Evolutionary conservation across 1,284 basidiomycete genomes (phyloP).

Genomic region (Pseudozyma sp.): DNA sequence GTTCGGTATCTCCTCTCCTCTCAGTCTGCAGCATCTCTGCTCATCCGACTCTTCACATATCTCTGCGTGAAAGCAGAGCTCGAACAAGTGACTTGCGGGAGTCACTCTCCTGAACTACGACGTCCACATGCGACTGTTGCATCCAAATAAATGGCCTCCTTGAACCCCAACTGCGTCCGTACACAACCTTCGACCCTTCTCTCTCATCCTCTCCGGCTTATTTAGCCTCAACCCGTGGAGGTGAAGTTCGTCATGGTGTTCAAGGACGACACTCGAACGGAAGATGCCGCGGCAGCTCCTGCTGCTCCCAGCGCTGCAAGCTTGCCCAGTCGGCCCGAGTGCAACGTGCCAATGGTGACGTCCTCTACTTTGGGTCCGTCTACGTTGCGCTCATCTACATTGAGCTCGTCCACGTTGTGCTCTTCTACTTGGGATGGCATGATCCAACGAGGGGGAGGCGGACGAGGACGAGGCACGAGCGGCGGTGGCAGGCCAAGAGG

Average conservation of each 20-base stretch:
- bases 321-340: conserved; percentile 11
- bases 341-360: background rate
- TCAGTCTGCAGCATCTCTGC: no score
- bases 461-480: background rate
- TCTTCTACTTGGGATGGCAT: background rate
- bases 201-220: background rate
- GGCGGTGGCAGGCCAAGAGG: background rate
- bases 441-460: background rate
- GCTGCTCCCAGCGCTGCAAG: background rate
- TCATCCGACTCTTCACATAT: no score
- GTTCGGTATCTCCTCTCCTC: background rate
- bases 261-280: background rate
- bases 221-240: background rate
- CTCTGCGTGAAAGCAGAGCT: no score
- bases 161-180: no score
- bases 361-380: background rate
- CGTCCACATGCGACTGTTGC: no score
- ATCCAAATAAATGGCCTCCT: no score
- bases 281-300: background rate
- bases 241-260: background rate
- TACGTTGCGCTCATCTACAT: no score
- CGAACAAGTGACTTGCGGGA: no score
- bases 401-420: no score
- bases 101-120: no score
- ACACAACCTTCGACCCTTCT: background rate